Evolutionary conservation across 257 asterid genomes (phyloP).

Genomic region (Nicotiana sylvestris): DNA sequence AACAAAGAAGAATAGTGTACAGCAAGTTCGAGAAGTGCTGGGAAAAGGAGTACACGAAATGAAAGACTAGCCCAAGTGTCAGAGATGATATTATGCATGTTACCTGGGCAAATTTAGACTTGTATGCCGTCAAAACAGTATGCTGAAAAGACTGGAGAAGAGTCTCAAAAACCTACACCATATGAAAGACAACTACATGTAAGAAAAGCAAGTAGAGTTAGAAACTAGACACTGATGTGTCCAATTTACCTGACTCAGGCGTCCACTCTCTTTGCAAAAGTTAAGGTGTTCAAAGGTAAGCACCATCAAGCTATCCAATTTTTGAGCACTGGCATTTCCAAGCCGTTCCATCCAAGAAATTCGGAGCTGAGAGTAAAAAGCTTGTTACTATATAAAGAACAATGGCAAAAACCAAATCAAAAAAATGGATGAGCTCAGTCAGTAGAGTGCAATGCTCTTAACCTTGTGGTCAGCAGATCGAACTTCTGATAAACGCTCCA

Average conservation of each 20-base stretch:
- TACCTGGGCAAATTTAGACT: constrained; percentile 95
- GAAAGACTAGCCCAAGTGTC: neutral
- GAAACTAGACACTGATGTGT: constrained; percentile 13
- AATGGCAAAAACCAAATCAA: neutral
- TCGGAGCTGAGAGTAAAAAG: constrained; percentile 40
- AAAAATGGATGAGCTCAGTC: neutral
- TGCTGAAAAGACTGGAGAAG: constrained; percentile 77
- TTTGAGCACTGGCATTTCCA: constrained; percentile 53
- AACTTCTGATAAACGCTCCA: neutral
- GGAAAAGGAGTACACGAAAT: neutral
- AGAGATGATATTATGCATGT: neutral
- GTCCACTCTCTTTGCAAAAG: constrained; percentile 53
- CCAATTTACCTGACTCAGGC: constrained; percentile 49
- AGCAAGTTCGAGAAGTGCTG: neutral
- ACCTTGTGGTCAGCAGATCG: neutral
- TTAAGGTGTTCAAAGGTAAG: constrained; percentile 69
- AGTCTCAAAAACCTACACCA: constrained; percentile 66
- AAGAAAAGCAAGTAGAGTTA: constrained; percentile 5
- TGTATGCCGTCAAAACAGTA: constrained; percentile 80
- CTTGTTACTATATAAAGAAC: constrained; percentile 4
- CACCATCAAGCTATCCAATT: constrained; percentile 80
- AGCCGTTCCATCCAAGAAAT: constrained; percentile 39
- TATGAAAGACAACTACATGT: neutral
- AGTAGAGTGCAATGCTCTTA: neutral
- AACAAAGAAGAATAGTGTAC: neutral